phyloP scores from a whole-genome alignment of 2,329 filamentous ascomycete species.

The Ophiostoma novo-ulmi region DNA sequence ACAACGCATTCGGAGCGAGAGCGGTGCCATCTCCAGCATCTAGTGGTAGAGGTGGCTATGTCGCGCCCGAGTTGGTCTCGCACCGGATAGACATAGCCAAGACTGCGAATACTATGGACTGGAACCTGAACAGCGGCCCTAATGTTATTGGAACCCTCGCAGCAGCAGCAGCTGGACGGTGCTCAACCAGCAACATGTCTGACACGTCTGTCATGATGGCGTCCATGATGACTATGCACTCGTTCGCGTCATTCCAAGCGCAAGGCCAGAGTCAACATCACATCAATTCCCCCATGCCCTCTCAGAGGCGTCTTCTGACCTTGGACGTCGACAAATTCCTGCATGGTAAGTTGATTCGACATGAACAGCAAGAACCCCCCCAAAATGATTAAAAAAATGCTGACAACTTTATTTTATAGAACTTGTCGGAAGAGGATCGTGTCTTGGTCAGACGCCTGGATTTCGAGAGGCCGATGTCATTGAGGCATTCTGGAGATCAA shows the following conservation, averaged over 20 bases:
- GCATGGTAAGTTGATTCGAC: constrained; percentile 25
- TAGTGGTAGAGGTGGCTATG: not conserved
- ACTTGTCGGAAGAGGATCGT: constrained; percentile 31
- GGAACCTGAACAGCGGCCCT: not conserved
- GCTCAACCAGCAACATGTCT: not conserved
- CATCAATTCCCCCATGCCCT: not conserved
- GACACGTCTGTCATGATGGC: not conserved
- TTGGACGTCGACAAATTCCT: constrained; percentile 32
- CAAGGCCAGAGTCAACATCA: not conserved
- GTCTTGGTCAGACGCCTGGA: constrained; percentile 34
- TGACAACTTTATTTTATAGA: constrained; percentile 27
- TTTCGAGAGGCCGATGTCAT: constrained; percentile 33
- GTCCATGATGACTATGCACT: not conserved
- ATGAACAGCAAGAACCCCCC: not conserved
- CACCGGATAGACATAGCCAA: not conserved
- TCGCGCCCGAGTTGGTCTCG: not conserved
- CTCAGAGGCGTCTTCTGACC: constrained; percentile 13
- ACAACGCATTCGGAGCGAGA: not conserved
- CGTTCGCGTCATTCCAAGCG: not conserved
- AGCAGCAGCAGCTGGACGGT: not conserved
- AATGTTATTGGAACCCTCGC: not conserved
- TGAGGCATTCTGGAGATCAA: constrained; percentile 28
- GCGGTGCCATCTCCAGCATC: not conserved
- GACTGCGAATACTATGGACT: not conserved
- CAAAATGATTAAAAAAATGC: not conserved